Base-by-base conservation (phyloP, 1,139 yeast species). In the Kurtzmaniella quercitrusa region DNA sequence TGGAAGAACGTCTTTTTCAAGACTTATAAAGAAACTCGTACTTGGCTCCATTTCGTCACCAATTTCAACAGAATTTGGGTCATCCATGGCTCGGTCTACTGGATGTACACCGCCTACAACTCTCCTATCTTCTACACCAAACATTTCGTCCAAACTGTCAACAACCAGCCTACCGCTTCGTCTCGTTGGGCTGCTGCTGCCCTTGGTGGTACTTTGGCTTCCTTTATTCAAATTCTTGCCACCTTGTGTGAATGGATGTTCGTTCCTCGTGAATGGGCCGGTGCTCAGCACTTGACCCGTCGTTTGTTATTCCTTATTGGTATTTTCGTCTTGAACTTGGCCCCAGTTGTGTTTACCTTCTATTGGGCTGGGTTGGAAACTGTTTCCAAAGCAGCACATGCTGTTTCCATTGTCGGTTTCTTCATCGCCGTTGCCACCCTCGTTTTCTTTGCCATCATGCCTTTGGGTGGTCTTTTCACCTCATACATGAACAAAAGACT, bases 31-130 rank as follows among this genome's bases (percentile, higher is more conserved):
- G 98, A 93, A 75, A 82, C 90, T 50, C 89, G 98, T 74, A 88
- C 98, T 37, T 93, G 98, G 98, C 87, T 93, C 71, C 98, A 93
- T 71, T 70, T 93, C 69, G 73, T 91, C 50, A 90, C 96, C 59
- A 93, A 93, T 70, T 93, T 91, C 73, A 91, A 91, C 76, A 94
- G 98, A 80, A 90, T 93, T 61, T 93, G 98, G 98, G 78, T 93
- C 60, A 82, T 91, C 56, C 98, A 93, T 67, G 81, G 85, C 55
- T 81, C 95, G 51, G 63, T 88, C 56, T 93, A 78, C 72, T 93
- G 97, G 97, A 89, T 90, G 85, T 93, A 90, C 68, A 78, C 84
- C 57, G 91, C 97, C 44, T 93, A 82, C 74, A 89, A 87, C 72
- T 82, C 98, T 46, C 96, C 97, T 50, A 80, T 95, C 38, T 68